Percentiles rank a stretch among this genome's conserved stretches.
Evolutionary conservation across 768 basidiomycete species (phyloP).

Genomic region (Cubamyces lactineus): DNA sequence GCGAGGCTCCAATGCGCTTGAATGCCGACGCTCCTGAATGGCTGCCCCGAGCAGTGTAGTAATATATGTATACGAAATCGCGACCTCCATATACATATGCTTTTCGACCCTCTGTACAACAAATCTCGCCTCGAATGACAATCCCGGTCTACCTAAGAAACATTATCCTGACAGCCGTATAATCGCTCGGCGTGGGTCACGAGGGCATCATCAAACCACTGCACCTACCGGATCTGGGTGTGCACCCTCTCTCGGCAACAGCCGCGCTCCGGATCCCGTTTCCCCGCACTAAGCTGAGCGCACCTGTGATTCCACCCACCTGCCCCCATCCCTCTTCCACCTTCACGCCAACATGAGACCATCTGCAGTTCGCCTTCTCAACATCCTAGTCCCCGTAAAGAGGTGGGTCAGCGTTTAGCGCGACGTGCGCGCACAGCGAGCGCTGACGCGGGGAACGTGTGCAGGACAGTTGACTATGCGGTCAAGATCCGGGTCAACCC

Average conservation of each 20-base stretch:
- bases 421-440: neutral
- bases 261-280: conserved; percentile 15
- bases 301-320: conserved; percentile 7
- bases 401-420: conserved; percentile 48
- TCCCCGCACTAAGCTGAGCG: conserved; percentile 15
- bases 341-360: conserved; percentile 63
- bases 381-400: conserved; percentile 95
- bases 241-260: conserved; percentile 1
- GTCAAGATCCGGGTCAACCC: conserved; percentile 98
- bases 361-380: conserved; percentile 69
- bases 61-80: neutral
- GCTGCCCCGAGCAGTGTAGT: conserved; percentile 25
- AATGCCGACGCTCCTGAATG: conserved; percentile 37
- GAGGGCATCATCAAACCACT: neutral
- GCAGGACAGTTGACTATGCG: conserved; percentile 92
- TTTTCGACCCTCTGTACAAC: neutral
- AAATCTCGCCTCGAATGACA: no score
- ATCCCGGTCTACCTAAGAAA: no score
- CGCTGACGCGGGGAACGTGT: conserved; percentile 7
- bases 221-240: conserved; percentile 1
- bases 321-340: neutral
- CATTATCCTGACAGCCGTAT: no score
- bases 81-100: neutral
- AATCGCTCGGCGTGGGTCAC: neutral
- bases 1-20: conserved; percentile 40